Base-by-base conservation (phyloP, 2,329 filamentous ascomycete species). In the Fusarium vanettenii region DNA sequence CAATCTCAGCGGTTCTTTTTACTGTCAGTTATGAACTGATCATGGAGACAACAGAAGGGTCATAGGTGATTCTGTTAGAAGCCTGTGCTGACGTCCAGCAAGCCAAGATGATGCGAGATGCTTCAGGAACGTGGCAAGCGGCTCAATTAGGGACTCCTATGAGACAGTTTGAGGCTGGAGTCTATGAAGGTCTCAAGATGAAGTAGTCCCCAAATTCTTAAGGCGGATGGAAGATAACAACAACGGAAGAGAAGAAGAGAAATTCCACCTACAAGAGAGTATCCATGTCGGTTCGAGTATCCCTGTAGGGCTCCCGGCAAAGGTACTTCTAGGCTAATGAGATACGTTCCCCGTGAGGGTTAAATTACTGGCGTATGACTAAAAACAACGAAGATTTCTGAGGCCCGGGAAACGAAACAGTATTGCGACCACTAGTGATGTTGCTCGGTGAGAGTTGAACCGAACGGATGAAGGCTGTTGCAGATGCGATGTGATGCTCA, bases 1-100 rank as follows among this genome's bases (percentile, higher is more conserved):
- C 95, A 78, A 98, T 93, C 82, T 98, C 95, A 80, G 95, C 95
- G 56, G 95, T 98, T 71, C 94, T 97, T 31, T 79, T 48, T 61
- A 55, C 64, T 48, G 66, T 80, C 57, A 80, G 75, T 69, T 55
- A 68, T 35, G 56, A 37, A 39, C 14, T 11, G n/a, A 25, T 2
- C 13, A 22, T 11, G 10, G 41, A 37, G 3, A 16, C 48, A 25
- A 41, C 25, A 2, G 27, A 7, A 5, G 10, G 3, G 6, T 16
- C 5, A 39, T 4, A 11, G 18, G 27, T 27, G n/a, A 43, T 35
- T 22, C n/a, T 16, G n/a, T 18, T 11, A 37, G 37, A 29, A 25
- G 9, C n/a, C 14, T 20, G 22, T 33, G 18, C 4, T 64, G 20
- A 16, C 35, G 35, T 10, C 37, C 14, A 25, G 5, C 35, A 45